Percentiles rank a stretch among this genome's conserved stretches.
These are phyloP conservation scores for Cyclotella choctawhatcheeana DNA, from an alignment of 108 stramenopile species.

Conservation along the genomic window DNA sequence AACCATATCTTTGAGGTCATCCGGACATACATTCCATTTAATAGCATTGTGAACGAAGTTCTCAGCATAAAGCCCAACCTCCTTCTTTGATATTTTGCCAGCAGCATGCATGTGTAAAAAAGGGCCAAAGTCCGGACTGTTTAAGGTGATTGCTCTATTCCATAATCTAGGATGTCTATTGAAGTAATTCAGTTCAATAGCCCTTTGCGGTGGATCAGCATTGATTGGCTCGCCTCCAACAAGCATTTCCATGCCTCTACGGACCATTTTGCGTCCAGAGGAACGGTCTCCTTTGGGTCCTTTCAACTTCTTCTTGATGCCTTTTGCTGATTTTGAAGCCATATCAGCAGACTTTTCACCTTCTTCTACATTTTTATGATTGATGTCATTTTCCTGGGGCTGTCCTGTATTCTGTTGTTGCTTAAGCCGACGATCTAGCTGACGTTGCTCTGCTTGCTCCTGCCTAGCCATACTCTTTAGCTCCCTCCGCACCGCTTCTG, in stretches of 20 bases:
- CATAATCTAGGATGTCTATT: conserved; percentile 56
- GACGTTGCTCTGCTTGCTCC: conserved; percentile 35
- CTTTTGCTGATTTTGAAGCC: conserved; percentile 11
- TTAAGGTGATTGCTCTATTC: conserved; percentile 60
- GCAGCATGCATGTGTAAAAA: conserved; percentile 61
- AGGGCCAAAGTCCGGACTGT: conserved; percentile 81
- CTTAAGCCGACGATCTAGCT: conserved; percentile 14
- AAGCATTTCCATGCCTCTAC: conserved; percentile 91
- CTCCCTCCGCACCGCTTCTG: conserved; percentile 36
- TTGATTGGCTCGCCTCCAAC: conserved; percentile 88
- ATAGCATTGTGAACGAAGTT: conserved; percentile 60
- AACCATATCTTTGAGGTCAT: conserved; percentile 59
- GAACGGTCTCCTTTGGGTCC: not conserved
- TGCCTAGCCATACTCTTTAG: conserved; percentile 36
- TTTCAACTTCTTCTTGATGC: conserved; percentile 7
- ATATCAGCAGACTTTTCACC: conserved; percentile 3
- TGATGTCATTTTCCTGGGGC: not conserved
- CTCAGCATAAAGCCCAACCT: conserved; percentile 70
- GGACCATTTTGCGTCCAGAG: conserved; percentile 70
- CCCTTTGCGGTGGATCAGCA: conserved; percentile 83
- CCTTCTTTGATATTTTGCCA: conserved; percentile 51
- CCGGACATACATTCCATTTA: conserved; percentile 87
- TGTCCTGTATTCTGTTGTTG: conserved; percentile 5
- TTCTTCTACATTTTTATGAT: not conserved
- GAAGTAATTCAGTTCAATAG: conserved; percentile 66